Evolutionary conservation across 805 yeast genomes (phyloP).

Genomic region (Candida boidinii): DNA sequence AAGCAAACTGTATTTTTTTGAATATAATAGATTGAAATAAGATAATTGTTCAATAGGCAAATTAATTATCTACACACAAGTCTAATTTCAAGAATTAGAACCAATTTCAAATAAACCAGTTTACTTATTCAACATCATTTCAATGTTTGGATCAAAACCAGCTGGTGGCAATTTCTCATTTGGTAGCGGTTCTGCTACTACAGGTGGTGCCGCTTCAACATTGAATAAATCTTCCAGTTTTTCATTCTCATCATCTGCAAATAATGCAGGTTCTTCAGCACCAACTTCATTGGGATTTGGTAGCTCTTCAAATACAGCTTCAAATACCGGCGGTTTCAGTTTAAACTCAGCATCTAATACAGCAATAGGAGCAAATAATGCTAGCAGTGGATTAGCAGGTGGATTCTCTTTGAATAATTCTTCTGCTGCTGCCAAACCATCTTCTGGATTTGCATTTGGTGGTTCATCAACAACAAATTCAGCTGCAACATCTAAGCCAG

Average conservation of each 20-base stretch:
- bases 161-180: no score
- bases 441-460: constrained; percentile 1
- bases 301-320: constrained; percentile 1
- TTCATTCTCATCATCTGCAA: not conserved
- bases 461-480: constrained; percentile 3
- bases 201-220: no score
- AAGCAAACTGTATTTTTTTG: no score
- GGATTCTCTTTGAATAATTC: constrained; percentile 9
- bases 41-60: no score
- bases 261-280: constrained; percentile 1
- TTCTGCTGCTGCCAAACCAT: constrained; percentile 5
- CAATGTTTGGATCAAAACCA: no score
- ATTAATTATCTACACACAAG: no score
- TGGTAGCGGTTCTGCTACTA: no score
- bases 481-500: constrained; percentile 1
- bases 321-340: constrained; percentile 5
- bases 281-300: constrained; percentile 8
- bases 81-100: no score
- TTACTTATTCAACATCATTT: no score
- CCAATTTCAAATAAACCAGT: no score
- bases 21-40: no score
- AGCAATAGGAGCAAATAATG: constrained; percentile 6
- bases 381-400: not conserved
- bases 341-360: constrained; percentile 2
- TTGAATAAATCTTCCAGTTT: constrained; percentile 1